Base-by-base conservation (phyloP, 2,329 filamentous ascomycete species). In the Lasiodiplodia citricola region DNA sequence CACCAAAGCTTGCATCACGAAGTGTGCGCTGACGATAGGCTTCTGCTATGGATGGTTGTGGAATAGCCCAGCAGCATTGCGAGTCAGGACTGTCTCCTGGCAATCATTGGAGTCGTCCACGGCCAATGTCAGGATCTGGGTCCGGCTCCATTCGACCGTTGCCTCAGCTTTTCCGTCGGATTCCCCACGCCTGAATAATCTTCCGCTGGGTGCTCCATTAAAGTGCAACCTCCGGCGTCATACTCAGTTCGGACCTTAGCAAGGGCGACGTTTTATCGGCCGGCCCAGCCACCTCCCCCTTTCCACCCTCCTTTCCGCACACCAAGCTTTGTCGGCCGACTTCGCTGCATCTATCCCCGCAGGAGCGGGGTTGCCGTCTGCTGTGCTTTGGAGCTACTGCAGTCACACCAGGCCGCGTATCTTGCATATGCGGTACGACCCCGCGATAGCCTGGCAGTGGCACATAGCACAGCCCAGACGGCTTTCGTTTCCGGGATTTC, bases 351-450 rank as follows among this genome's bases (percentile, higher is more conserved):
- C 16, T 18, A 21, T 35, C 31, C 28, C 60, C 47, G 60, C 60
- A 18, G 28, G 23, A 25, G 28, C 60, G 60, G 60, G 60, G 60
- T 52, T 52, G 47, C 44, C 44, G 25, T 52, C 14, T 23, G 31
- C 11, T 18, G 47, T 52, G 60, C 7, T 64, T 18, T 64, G 14
- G 2, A 64, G n/a, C 60, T 52, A 51, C 25, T 41, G 58, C 25
- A 13, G 58, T 63, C 25, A 10, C 16, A 63, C 58, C 23, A 13
- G 31, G n/a, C n/a, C 44, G 60, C 60, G n/a, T 52, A 52, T 64
- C 60, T 64, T 64, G 60, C 60, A 64, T 64, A 64, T 28, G 60
- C 60, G 21, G 47, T 38, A 58, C 55, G 38, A 23, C 44, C 58
- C n/a, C n/a, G 38, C 38, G 31, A 35, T 25, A 14, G 23, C 25